Conservation (phyloP, 306 rosid genomes). For the Corylus avellana region DNA sequence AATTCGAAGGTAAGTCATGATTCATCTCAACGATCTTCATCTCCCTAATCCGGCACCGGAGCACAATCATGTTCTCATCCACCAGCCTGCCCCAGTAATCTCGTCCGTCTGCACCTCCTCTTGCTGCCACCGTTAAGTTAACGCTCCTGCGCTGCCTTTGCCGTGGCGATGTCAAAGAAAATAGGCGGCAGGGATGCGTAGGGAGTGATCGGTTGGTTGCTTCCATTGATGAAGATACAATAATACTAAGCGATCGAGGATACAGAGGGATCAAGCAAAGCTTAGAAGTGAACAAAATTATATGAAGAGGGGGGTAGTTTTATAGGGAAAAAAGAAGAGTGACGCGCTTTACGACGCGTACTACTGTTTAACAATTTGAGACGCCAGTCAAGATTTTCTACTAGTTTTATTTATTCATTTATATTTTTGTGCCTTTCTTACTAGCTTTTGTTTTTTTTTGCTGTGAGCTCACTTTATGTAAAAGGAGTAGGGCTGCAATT, state of each 20-base stretch:
- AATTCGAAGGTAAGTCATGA: slow-evolving; percentile 4
- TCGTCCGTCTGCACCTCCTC: background rate
- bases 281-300: background rate
- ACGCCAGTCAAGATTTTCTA: background rate
- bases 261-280: background rate
- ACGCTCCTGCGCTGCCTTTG: background rate
- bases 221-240: slow-evolving; percentile 18
- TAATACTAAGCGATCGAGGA: background rate
- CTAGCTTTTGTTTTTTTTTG: too few species aligned
- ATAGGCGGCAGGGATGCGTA: slow-evolving; percentile 4
- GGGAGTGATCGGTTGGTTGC: slow-evolving; percentile 5
- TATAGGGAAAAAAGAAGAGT: background rate
- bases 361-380: background rate
- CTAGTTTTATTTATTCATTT: too few species aligned
- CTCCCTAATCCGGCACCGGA: slow-evolving; percentile 30
- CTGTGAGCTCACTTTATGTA: too few species aligned
- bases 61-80: slow-evolving; percentile 41
- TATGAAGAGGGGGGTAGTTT: background rate
- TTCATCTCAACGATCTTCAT: slow-evolving; percentile 30
- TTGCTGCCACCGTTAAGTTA: background rate
- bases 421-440: too few species aligned
- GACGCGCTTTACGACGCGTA: background rate
- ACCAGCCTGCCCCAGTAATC: slow-evolving; percentile 18
- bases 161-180: background rate
- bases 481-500: too few species aligned